These are phyloP conservation scores for Fibroporia radiculosa DNA, from an alignment of 768 basidiomycete species.

Conservation along the genomic window DNA sequence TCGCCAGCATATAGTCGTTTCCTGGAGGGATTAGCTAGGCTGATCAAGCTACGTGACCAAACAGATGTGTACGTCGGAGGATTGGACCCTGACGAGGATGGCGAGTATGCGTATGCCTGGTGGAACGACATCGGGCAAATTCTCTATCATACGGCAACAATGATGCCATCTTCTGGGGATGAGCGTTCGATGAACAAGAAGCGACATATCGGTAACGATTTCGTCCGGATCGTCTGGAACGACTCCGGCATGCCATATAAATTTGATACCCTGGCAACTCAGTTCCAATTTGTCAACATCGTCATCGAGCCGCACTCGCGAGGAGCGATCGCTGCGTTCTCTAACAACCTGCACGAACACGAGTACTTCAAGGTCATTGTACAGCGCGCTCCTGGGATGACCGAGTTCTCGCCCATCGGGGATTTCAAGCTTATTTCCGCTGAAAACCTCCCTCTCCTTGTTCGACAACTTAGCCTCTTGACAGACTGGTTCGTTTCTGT, in stretches of 20 bases:
- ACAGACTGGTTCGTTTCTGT: slow-evolving; percentile 89
- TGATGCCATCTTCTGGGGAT: slow-evolving; percentile 87
- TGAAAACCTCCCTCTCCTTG: slow-evolving; percentile 75
- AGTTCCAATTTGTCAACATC: slow-evolving; percentile 97
- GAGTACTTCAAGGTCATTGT: slow-evolving; percentile 95
- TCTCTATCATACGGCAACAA: slow-evolving; percentile 91
- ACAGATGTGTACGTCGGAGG: slow-evolving; percentile 91
- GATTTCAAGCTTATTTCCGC: slow-evolving; percentile 93
- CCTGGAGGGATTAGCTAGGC: slow-evolving; percentile 78
- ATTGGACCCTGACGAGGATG: slow-evolving; percentile 85
- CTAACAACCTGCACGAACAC: slow-evolving; percentile 77
- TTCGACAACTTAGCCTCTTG: slow-evolving; percentile 81
- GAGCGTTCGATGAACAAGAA: slow-evolving; percentile 80
- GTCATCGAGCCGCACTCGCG: slow-evolving; percentile 90
- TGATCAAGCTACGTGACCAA: slow-evolving; percentile 86
- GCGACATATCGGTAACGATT: slow-evolving; percentile 94
- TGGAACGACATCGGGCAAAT: slow-evolving; percentile 98
- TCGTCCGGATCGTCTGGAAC: slow-evolving; percentile 95
- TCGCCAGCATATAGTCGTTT: slow-evolving; percentile 94
- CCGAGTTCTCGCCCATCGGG: slow-evolving; percentile 89
- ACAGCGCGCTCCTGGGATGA: slow-evolving; percentile 84
- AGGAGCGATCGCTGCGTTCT: slow-evolving; percentile 79
- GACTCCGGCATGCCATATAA: slow-evolving; percentile 85
- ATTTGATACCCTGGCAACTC: slow-evolving; percentile 87
- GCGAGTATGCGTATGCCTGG: slow-evolving; percentile 97